Base-by-base conservation (phyloP, 345 rosid genomes). In the Eucalyptus polybractea region DNA sequence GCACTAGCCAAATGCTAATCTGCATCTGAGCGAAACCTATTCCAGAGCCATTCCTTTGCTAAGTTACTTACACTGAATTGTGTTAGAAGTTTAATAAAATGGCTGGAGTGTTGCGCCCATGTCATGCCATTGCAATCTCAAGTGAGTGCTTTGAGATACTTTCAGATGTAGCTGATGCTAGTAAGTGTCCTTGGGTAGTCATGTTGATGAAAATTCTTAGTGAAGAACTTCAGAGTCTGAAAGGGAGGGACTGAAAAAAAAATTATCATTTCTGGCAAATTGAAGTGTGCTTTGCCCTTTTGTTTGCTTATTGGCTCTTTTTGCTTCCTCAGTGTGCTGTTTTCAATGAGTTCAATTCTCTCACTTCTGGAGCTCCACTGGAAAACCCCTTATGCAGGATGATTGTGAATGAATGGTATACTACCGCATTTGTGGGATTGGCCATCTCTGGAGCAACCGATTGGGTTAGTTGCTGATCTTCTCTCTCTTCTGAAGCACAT, bases 361-460 rank as follows among this genome's bases (percentile, higher is more conserved):
- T 40, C 27, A 33, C 81, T 40, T 76, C 13, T 22, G 47, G 85
- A 21, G 85, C 13, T 21, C 47, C 27, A 21, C 85, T 76, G 29
- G 42, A 76, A 76, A 40, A 76, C 15, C 50, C n/a, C 80, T 58
- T 44, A 13, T 86, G 92, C 89, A 97, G 99, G 99, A 96, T 97
- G 98, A 98, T 98, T 27, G 92, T 92, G 45, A 96, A 92, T 90
- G 97, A 95, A 87, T 93, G 95, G 98, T 96, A 97, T 93, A 89
- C 95, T 89, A 89, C 93, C 54, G 98, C 98, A 80, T 95, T 97
- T 88, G 90, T 93, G 58, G 96, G 93, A 14, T 93, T 97, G 93
- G 96, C 96, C 31, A 86, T 98, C 88, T 95, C 99, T 87, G 99
- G 98, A 47, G 96, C 97, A 81, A 95, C 95, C 87, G 98, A 98